Evolutionary conservation across 768 basidiomycete species (phyloP).

Genomic region (Russula brevipes): DNA sequence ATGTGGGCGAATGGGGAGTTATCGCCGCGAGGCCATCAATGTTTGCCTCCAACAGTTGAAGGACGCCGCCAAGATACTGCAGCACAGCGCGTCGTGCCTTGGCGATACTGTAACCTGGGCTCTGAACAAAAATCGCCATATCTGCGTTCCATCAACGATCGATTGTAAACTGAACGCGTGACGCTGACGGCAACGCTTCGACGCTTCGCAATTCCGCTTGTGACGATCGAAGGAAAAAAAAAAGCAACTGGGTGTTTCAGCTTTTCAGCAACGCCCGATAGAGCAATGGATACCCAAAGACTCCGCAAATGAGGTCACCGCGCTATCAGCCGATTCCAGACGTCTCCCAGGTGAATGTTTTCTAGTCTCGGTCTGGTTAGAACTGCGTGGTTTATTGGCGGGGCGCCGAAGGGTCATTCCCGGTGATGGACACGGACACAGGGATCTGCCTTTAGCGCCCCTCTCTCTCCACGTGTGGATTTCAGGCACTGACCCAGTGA

Average conservation of each 20-base stretch:
- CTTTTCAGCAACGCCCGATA: background rate
- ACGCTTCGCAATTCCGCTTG: background rate
- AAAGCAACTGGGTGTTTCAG: background rate
- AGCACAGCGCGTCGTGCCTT: no score
- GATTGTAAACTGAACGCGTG: background rate
- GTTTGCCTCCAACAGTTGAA: no score
- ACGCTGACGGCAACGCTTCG: conserved; percentile 1
- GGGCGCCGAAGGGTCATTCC: no score
- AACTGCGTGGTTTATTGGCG: no score
- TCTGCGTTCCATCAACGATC: background rate
- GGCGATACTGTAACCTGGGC: no score
- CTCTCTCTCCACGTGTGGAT: background rate
- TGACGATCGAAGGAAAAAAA: background rate
- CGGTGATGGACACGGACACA: background rate
- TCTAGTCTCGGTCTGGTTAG: no score
- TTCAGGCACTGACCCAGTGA: background rate
- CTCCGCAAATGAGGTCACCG: background rate
- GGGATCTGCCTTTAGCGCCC: background rate
- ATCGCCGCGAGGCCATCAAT: no score
- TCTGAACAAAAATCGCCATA: background rate
- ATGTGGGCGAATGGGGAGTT: no score
- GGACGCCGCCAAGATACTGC: no score
- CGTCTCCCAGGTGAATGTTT: no score
- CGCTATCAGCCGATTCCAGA: background rate
- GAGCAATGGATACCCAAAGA: background rate